Percentiles rank a stretch among this genome's conserved stretches.
These are phyloP conservation scores for Talaromyces sp. DNA, from an alignment of 2,329 filamentous ascomycete genomes.

Conservation along the genomic window DNA sequence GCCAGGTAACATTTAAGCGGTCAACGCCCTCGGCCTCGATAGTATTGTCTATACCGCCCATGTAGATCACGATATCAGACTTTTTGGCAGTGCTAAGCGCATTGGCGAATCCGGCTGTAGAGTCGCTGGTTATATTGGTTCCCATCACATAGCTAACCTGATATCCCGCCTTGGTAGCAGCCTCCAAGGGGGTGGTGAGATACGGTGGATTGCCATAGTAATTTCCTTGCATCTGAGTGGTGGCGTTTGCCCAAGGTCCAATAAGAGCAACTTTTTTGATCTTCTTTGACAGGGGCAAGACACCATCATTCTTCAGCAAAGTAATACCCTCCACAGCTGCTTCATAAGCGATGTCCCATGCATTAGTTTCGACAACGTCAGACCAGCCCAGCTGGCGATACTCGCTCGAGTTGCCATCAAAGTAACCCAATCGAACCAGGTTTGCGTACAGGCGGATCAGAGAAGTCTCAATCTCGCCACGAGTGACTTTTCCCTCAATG, in stretches of 20 bases:
- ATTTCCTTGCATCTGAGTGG: slow-evolving; percentile 54
- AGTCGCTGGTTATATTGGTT: slow-evolving; percentile 25
- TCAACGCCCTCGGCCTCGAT: slow-evolving; percentile 39
- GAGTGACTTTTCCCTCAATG: slow-evolving; percentile 40
- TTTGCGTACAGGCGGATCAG: slow-evolving; percentile 46
- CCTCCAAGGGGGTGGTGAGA: slow-evolving; percentile 49
- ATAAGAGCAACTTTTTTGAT: slow-evolving; percentile 48
- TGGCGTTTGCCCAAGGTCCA: slow-evolving; percentile 56
- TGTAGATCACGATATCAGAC: slow-evolving; percentile 35
- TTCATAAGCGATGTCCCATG: slow-evolving; percentile 52
- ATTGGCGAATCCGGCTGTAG: slow-evolving; percentile 26
- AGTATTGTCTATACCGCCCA: slow-evolving; percentile 39
- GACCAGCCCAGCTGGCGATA: slow-evolving; percentile 52
- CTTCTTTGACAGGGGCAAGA: slow-evolving; percentile 39
- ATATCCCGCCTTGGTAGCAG: slow-evolving; percentile 44
- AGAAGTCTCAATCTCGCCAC: slow-evolving; percentile 43
- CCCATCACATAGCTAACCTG: slow-evolving; percentile 43
- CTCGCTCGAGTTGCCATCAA: slow-evolving; percentile 39
- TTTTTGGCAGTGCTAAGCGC: slow-evolving; percentile 30
- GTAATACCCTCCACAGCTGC: slow-evolving; percentile 46
- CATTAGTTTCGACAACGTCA: slow-evolving; percentile 52
- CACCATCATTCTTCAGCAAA: slow-evolving; percentile 51
- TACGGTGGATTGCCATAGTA: slow-evolving; percentile 56
- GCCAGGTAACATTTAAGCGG: slow-evolving; percentile 38
- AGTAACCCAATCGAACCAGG: slow-evolving; percentile 49